Conservation (phyloP, 805 yeast genomes). For the Teunomyces tritomae region DNA sequence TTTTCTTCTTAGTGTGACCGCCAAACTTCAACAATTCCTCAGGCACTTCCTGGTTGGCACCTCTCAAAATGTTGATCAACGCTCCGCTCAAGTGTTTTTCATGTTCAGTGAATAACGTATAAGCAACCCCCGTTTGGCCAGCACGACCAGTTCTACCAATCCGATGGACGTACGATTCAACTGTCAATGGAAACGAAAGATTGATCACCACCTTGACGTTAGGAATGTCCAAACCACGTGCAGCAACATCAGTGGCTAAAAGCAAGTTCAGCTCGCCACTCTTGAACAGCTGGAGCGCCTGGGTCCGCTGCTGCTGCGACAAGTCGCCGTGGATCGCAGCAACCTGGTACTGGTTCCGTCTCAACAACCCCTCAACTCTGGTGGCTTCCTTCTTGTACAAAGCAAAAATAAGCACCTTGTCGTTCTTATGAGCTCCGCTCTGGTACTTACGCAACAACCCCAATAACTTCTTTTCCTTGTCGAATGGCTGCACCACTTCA, state of each 20-base stretch:
- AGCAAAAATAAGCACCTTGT: conserved; percentile 88
- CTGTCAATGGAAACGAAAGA: conserved; percentile 92
- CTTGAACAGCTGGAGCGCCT: conserved; percentile 83
- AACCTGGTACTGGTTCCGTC: conserved; percentile 71
- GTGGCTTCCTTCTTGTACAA: conserved; percentile 95
- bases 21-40: conserved; percentile 93
- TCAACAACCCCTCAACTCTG: conserved; percentile 75
- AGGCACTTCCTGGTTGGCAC: conserved; percentile 94
- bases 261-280: conserved; percentile 70
- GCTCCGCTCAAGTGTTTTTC: conserved; percentile 97
- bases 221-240: conserved; percentile 96
- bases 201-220: conserved; percentile 94
- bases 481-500: conserved; percentile 76
- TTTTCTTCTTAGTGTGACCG: conserved; percentile 96
- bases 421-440: conserved; percentile 59
- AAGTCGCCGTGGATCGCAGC: conserved; percentile 97
- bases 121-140: conserved; percentile 91
- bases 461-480: conserved; percentile 74
- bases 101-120: conserved; percentile 92
- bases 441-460: conserved; percentile 74
- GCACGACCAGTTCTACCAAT: conserved; percentile 99
- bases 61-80: conserved; percentile 83
- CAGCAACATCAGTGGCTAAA: conserved; percentile 98
- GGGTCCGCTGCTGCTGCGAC: conserved; percentile 87
- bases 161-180: conserved; percentile 95